Evolutionary conservation across 768 basidiomycete genomes (phyloP), one percentile per base, ranked within the genome.

Genomic region (Lactifluus subvellereus): DNA sequence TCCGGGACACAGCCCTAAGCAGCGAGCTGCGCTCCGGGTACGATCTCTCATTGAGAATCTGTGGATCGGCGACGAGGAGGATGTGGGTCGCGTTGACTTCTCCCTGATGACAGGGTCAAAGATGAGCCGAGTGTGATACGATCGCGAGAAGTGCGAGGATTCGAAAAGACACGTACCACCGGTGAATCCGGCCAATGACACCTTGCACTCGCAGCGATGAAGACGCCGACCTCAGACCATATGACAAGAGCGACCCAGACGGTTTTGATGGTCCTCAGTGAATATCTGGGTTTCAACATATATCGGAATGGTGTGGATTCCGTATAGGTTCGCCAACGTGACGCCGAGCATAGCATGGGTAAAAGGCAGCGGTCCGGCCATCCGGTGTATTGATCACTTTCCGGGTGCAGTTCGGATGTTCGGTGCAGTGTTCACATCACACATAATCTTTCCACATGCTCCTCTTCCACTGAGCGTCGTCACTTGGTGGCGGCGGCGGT

Each of bases 11-110:
- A 58, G 79, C 80, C 60, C 84, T 82, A 27, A 89, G 72, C 70
- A 82, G 73, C 27, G 78, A 70, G 4, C 76, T 71, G 6, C 88
- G 82, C 43, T 75, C 82, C 10, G 86, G 85, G 72, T 94, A 94
- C 4, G 90, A 90, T 49, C 80, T 77, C 52, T 80, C 79, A 72
- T 94, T 87, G 50, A 92, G 79, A 32, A 96, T 83, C 74, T 96
- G 94, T 0, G 94, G 90, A 74, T 97, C 95, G 13, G 94, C 87
- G 40, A 94, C 77, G 51, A 96, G 76, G n/a, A 97, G 83, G 22
- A 92, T 77, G 72, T 52, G 33, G 60, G 59, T 54, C 38, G 59
- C 54, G 61, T 51, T 32, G 40, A 18, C 48, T 6, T 61, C 57
- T 53, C 33, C 57, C 52, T 54, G 60, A 32, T 30, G 20, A 37